Percentiles rank a stretch among this genome's conserved stretches.
Evolutionary conservation across 805 yeast genomes (phyloP).

Genomic region (Cyberlindnera sargentensis): DNA sequence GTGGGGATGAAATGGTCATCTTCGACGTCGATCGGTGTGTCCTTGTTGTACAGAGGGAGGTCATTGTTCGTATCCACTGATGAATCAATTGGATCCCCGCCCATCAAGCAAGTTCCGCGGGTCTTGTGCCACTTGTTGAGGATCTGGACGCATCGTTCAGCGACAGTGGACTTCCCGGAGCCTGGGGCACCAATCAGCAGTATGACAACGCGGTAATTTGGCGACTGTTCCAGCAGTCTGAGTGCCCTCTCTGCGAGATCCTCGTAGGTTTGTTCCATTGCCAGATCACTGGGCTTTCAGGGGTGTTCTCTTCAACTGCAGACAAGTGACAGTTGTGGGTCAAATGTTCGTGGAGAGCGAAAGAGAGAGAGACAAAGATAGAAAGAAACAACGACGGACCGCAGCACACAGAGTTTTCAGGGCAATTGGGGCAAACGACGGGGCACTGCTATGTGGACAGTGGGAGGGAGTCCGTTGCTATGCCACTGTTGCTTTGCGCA

Average conservation of each 20-base stretch:
- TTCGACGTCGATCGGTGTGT: conserved; percentile 10
- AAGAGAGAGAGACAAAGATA: too few relatives aligned
- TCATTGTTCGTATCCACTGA: conserved; percentile 2
- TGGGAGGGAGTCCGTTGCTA: too few relatives aligned
- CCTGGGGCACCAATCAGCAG: conserved; percentile 78
- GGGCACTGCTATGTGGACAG: too few relatives aligned
- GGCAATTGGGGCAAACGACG: too few relatives aligned
- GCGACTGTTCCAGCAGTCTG: conserved; percentile 20
- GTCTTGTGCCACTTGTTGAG: conserved; percentile 28
- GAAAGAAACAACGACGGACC: too few relatives aligned
- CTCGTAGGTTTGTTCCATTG: conserved; percentile 26
- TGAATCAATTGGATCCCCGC: neutral
- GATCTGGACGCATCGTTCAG: conserved; percentile 36
- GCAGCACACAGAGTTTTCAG: too few relatives aligned
- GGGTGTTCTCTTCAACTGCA: too few relatives aligned
- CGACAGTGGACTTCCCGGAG: conserved; percentile 72
- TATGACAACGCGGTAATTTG: conserved; percentile 42
- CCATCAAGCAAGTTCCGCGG: conserved; percentile 4
- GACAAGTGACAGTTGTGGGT: too few relatives aligned
- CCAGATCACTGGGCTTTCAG: conserved; percentile 4
- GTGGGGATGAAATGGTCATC: conserved; percentile 16
- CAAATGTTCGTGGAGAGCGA: too few relatives aligned
- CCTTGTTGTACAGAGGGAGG: conserved; percentile 8
- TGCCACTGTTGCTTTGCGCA: too few relatives aligned
- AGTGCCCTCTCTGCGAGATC: conserved; percentile 27